phyloP scores from a whole-genome alignment of 371 early-diverging fungal genomes.

The Apophysomyces sp. region DNA sequence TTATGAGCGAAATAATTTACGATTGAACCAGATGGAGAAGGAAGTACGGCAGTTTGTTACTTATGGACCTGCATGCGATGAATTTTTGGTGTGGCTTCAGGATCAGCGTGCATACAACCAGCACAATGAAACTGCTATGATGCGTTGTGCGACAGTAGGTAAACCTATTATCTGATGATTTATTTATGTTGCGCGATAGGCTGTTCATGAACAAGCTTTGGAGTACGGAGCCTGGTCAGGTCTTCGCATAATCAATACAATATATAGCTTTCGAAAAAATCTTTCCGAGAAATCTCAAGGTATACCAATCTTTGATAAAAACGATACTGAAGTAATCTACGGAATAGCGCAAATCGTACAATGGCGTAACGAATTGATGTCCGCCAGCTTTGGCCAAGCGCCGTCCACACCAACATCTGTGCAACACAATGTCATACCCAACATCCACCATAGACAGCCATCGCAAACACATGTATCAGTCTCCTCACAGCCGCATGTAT shows the following conservation, averaged over 20 bases:
- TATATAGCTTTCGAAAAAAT: conserved; percentile 1
- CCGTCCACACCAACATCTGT: neutral
- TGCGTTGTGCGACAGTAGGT: conserved; percentile 27
- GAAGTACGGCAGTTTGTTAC: conserved; percentile 24
- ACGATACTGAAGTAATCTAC: neutral
- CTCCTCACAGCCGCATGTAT: too few relatives aligned
- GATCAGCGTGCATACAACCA: conserved; percentile 33
- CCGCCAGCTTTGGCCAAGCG: neutral
- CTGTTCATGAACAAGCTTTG: conserved; percentile 15
- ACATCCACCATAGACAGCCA: neutral
- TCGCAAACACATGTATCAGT: neutral
- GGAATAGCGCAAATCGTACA: conserved; percentile 8
- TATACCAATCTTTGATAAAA: conserved; percentile 1
- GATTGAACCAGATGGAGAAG: conserved; percentile 22
- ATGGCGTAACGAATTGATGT: conserved; percentile 10
- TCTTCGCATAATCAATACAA: conserved; percentile 21
- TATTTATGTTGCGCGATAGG: conserved; percentile 1
- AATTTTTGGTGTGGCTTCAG: conserved; percentile 31
- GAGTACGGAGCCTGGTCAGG: conserved; percentile 34
- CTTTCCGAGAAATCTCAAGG: conserved; percentile 15
- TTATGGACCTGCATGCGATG: conserved; percentile 42
- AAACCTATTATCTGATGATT: neutral
- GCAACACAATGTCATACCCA: neutral
- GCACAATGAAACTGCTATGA: conserved; percentile 24
- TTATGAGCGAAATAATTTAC: conserved; percentile 21